Evolutionary conservation across 306 rosid genomes (phyloP).

Genomic region (Biancaea sappan): DNA sequence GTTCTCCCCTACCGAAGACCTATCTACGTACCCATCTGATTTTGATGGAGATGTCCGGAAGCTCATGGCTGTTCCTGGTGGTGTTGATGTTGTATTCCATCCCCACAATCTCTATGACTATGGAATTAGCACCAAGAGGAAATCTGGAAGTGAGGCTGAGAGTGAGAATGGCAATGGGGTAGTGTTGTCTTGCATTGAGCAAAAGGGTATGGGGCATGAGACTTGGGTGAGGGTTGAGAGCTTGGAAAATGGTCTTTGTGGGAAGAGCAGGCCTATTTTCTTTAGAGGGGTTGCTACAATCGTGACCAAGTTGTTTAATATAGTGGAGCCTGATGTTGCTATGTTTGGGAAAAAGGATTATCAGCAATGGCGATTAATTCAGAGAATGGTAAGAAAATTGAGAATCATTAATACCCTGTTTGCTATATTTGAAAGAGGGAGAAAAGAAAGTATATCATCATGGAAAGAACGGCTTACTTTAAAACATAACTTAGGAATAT

Average conservation of each 20-base stretch:
- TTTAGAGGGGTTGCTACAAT: slow-evolving; percentile 92
- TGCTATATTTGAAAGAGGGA: neutral
- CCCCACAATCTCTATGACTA: slow-evolving; percentile 72
- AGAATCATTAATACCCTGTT: neutral
- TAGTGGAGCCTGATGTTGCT: slow-evolving; percentile 89
- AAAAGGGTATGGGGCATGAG: slow-evolving; percentile 64
- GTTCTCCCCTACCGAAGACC: slow-evolving; percentile 84
- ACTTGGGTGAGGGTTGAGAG: slow-evolving; percentile 83
- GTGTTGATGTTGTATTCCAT: slow-evolving; percentile 72
- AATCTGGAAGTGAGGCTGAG: neutral
- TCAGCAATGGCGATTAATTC: slow-evolving; percentile 83
- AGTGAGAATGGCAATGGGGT: neutral
- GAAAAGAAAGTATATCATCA: neutral
- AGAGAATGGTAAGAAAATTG: slow-evolving; percentile 59
- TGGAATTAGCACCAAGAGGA: slow-evolving; percentile 7
- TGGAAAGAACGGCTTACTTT: too few relatives aligned
- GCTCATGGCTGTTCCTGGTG: slow-evolving; percentile 61
- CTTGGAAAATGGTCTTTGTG: slow-evolving; percentile 84
- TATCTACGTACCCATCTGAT: slow-evolving; percentile 85
- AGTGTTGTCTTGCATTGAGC: slow-evolving; percentile 70
- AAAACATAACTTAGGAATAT: too few relatives aligned
- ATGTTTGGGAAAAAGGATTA: slow-evolving; percentile 94
- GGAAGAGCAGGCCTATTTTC: slow-evolving; percentile 78
- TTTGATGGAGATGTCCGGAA: slow-evolving; percentile 68
- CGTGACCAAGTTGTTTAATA: slow-evolving; percentile 81